Base-by-base conservation (phyloP, 2,329 filamentous ascomycete species). In the Myriosclerotinia curreyana region DNA sequence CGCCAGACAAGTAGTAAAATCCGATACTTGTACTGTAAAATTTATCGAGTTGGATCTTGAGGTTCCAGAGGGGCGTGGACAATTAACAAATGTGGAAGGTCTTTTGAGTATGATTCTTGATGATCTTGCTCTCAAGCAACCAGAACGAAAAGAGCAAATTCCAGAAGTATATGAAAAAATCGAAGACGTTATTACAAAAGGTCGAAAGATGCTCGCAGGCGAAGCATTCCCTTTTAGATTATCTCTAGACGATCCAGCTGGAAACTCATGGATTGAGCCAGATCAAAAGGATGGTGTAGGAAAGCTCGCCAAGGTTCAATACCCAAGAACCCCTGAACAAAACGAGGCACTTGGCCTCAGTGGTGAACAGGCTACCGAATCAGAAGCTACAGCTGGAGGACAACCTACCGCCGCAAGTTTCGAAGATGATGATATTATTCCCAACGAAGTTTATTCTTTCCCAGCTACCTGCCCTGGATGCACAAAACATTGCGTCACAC, bases 221-320 rank as follows among this genome's bases (percentile, higher is more conserved):
- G 82, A 88, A 36, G 82, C 83, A 8, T 93, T 96, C 74, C 95
- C 95, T 31, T 97, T 99, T 82, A 89, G 91, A 59, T 78, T 99
- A 56, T 89, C 86, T 49, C 81, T 97, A 55, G 92, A 99, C 75
- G 95, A 99, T 75, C 90, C 91, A 3, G 90, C 93, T 0, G 95
- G 95, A 62, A 99, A 99, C 81, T 96, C 92, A 2, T 98, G 93
- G 83, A 96, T 99, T 72, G 89, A 96, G 55, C 95, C 95, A 17
- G 89, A 92, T 69, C 85, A 91, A 67, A 88, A 86, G 68, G 89
- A 91, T 69, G 84, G 85, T 54, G 84, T 89, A n/a, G 90, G 90
- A 70, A 97, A 97, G 78, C 97, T 93, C 86, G 86, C 86, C 69
- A 92, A 94, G 76, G 84, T 86, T 66, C 91, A 97, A 73, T 99